Conservation (phyloP, 306 rosid genomes). For the Prunus padus region DNA sequence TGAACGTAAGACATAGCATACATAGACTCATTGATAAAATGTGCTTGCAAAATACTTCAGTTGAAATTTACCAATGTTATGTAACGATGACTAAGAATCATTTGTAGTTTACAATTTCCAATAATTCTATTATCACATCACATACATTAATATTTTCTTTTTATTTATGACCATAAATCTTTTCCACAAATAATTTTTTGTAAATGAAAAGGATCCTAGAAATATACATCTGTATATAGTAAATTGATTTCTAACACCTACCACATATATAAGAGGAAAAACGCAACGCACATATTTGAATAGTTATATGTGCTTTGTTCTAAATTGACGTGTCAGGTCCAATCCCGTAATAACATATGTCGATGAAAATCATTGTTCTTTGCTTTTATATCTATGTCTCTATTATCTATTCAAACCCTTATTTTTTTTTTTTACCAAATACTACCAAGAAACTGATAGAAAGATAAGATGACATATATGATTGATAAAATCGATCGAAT, state of each 20-base stretch:
- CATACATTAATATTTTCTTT: too few relatives aligned
- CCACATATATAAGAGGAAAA: not conserved
- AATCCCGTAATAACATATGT: not conserved
- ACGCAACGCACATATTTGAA: not conserved
- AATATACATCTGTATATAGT: too few relatives aligned
- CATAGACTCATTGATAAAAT: not conserved
- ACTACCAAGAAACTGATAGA: not conserved
- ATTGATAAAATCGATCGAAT: not conserved
- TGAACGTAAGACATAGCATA: too few relatives aligned
- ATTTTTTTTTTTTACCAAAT: not conserved
- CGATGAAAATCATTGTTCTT: not conserved
- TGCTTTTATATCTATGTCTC: not conserved
- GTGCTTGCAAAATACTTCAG: not conserved
- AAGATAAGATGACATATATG: too few relatives aligned
- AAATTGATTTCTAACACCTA: not conserved
- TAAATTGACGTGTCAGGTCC: not conserved
- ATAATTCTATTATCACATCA: not conserved
- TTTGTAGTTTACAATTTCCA: not conserved
- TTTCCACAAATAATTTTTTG: too few relatives aligned
- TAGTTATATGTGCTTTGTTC: not conserved
- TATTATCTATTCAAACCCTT: not conserved
- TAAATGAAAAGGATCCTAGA: not conserved
- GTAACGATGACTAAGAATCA: not conserved
- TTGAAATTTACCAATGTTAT: too few relatives aligned
- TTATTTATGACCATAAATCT: too few relatives aligned